Evolutionary conservation across 140 eudicot genomes (phyloP).

Genomic region (Cichorium intybus): DNA sequence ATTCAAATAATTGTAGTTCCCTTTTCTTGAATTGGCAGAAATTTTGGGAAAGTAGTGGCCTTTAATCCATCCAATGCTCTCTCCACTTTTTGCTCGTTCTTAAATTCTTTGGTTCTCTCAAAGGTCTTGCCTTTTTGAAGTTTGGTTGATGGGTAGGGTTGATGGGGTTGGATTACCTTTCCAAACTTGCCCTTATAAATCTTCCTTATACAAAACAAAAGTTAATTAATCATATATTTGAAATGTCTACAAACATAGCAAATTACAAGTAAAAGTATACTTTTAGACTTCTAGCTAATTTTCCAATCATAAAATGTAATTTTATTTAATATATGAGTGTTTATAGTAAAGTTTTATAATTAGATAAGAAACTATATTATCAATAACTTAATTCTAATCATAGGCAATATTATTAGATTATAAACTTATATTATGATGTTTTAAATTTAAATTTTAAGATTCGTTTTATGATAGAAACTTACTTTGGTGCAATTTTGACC

Average conservation of each 20-base stretch:
- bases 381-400: no score
- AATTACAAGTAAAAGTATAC: no score
- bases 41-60: constrained; percentile 43
- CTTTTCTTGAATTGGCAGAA: constrained; percentile 18
- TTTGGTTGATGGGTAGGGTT: constrained; percentile 26
- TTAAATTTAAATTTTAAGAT: no score
- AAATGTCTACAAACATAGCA: not conserved
- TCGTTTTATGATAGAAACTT: no score
- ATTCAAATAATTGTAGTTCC: constrained; percentile 15
- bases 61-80: constrained; percentile 46
- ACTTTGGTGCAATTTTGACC: no score
- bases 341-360: no score
- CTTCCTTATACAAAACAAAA: not conserved
- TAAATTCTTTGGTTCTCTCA: constrained; percentile 17
- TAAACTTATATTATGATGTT: no score
- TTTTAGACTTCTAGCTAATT: no score
- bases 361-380: no score
- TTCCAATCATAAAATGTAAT: no score
- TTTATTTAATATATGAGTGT: no score
- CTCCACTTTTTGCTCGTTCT: constrained; percentile 56
- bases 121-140: constrained; percentile 31
- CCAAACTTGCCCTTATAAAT: constrained; percentile 11
- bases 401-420: no score
- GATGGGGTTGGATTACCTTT: constrained; percentile 19
- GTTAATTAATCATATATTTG: not conserved